Percentiles rank a stretch among this genome's conserved stretches.
phyloP scores from a whole-genome alignment of 305 asterid genomes.

The Fraxinus greggii region DNA sequence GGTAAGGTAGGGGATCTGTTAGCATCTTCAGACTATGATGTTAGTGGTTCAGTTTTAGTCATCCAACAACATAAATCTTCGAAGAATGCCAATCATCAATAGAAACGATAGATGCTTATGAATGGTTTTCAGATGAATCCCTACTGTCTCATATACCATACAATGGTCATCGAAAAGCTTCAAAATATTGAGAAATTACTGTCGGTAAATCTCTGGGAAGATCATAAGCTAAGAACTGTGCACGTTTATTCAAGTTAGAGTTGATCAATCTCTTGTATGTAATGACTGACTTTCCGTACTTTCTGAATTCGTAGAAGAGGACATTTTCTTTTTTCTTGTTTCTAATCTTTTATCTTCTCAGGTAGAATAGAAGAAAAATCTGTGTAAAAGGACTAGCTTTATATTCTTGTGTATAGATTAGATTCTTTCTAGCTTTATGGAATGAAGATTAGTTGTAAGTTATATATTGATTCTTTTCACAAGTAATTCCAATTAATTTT shows the following conservation, averaged over 20 bases:
- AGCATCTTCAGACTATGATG: slow-evolving; percentile 91
- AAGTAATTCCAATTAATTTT: not conserved
- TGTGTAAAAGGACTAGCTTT: not conserved
- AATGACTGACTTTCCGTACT: not conserved
- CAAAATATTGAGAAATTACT: not conserved
- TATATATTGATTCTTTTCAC: not conserved
- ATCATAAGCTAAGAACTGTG: not conserved
- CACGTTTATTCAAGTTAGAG: not conserved
- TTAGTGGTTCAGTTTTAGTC: slow-evolving; percentile 83
- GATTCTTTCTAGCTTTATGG: not conserved
- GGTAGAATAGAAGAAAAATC: not conserved
- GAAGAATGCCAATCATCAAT: slow-evolving; percentile 36
- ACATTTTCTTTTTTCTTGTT: not conserved
- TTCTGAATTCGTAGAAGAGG: not conserved
- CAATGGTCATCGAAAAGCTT: not conserved
- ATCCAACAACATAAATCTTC: slow-evolving; percentile 74
- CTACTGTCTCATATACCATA: not conserved
- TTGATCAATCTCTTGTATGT: not conserved
- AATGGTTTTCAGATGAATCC: not conserved
- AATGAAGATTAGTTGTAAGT: not conserved
- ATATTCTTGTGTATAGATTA: not conserved
- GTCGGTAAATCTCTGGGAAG: not conserved
- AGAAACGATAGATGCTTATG: slow-evolving; percentile 12
- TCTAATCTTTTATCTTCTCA: not conserved
- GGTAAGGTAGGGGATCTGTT: slow-evolving; percentile 93